These are phyloP conservation scores for Aechmea fasciata DNA, from an alignment of 176 grass and related monocot species.

Conservation along the genomic window DNA sequence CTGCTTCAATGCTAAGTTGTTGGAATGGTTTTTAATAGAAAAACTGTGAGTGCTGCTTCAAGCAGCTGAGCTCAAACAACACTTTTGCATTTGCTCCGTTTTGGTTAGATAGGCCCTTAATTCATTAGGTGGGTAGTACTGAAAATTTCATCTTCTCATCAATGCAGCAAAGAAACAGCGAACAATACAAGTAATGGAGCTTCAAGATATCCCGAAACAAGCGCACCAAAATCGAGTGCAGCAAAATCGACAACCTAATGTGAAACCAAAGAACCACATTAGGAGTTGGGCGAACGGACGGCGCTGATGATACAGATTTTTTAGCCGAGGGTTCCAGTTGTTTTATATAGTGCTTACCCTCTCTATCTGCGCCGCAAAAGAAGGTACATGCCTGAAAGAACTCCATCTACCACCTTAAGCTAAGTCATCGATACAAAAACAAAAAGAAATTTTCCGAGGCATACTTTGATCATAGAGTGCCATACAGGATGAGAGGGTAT, in stretches of 20 bases:
- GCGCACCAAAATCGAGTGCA: slow-evolving; percentile 22
- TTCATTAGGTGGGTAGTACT: no score
- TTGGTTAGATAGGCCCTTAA: no score
- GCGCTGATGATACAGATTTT: slow-evolving; percentile 14
- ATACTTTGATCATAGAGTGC: neutral
- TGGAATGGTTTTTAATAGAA: no score
- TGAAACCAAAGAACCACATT: slow-evolving; percentile 24
- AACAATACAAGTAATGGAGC: slow-evolving; percentile 77
- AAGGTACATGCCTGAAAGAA: neutral
- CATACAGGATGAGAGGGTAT: neutral
- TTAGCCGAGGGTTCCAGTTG: neutral
- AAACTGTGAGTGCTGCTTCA: no score
- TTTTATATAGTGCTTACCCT: no score
- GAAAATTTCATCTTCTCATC: no score
- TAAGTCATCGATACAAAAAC: neutral
- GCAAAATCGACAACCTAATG: slow-evolving; percentile 4
- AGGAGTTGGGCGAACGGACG: slow-evolving; percentile 25
- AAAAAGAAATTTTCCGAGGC: neutral
- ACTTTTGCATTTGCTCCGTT: no score
- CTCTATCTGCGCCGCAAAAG: neutral
- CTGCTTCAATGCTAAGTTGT: no score
- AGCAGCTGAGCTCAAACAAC: no score
- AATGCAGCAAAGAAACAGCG: slow-evolving; percentile 70
- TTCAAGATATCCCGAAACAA: slow-evolving; percentile 66
- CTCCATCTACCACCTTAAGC: neutral